Base-by-base conservation (phyloP, 495 filamentous ascomycete species). In the Tuber indicum region DNA sequence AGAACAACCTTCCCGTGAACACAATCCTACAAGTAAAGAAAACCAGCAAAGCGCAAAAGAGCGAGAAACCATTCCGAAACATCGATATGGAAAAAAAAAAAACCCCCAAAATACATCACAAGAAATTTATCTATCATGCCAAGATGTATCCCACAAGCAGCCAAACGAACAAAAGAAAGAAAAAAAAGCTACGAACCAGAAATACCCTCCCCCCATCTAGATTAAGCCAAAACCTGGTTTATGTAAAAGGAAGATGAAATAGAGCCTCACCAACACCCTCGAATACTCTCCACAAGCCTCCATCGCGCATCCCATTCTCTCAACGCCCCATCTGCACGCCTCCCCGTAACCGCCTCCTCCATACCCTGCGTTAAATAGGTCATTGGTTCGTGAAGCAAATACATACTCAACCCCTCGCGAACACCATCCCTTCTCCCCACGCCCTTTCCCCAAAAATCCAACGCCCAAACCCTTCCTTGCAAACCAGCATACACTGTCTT, bases 401-500 rank as follows among this genome's bases (percentile, higher is more conserved):
- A 62, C 52, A 62, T 62, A 26, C n/a, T 32, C n/a, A 62, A 14
- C 26, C 52, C 52, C 52, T 62, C 52, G 10, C 52, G 52, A 62
- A 62, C 52, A 32, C 52, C 52, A 16, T 62, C 52, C 26, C 52
- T 62, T n/a, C 52, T 62, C n/a, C 52, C n/a, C 10, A 32, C 52
- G 3, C 52, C 52, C 52, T 62, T 42, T 9, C 72, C 78, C 19
- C 47, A 58, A 70, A 83, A 80, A 72, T 78, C 78, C 21, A 83
- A 39, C 66, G 74, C 81, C 81, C 81, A 83, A 19, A 83, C 75
- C 3, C 72, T 26, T 1, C 81, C 81, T 43, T 80, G 75, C 32
- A 70, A 32, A 2, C 78, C 81, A 2, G 80, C 81, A 73, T 77
- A 80, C 62, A 82, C 73, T 2, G 8, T 52, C 19, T 62, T 75